Evolutionary conservation across 1,284 basidiomycete species (phyloP).

Genomic region (Cerioporus squamosus): DNA sequence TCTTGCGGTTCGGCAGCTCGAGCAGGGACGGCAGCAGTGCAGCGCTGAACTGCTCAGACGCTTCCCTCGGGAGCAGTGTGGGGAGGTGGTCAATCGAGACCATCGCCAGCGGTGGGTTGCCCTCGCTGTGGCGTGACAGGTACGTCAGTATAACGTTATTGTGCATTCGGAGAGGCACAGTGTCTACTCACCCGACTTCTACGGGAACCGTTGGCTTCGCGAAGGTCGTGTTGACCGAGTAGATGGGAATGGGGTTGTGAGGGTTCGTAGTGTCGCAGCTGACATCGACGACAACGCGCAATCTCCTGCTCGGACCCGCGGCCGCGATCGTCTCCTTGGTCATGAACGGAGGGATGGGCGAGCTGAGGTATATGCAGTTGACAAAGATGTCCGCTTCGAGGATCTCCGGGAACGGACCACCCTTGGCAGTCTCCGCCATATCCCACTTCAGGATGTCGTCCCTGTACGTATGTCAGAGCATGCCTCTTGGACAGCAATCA

Average conservation of each 20-base stretch:
- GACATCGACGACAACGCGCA: conserved; percentile 94
- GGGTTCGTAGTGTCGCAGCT: conserved; percentile 99
- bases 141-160: conserved; percentile 9
- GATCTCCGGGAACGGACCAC: conserved; percentile 96
- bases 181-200: conserved; percentile 65
- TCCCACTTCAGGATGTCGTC: conserved; percentile 99
- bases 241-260: conserved; percentile 97
- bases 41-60: conserved; percentile 93
- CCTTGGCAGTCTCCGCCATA: conserved; percentile 95
- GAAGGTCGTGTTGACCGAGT: conserved; percentile 96
- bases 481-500: neutral
- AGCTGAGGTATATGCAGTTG: conserved; percentile 98
- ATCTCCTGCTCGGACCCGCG: conserved; percentile 72
- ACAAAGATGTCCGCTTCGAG: conserved; percentile 98
- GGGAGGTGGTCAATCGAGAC: conserved; percentile 99
- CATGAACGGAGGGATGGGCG: conserved; percentile 89
- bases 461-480: conserved; percentile 44
- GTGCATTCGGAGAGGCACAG: neutral
- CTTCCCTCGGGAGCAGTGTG: conserved; percentile 93
- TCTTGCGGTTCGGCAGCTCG: conserved; percentile 71
- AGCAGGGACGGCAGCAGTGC: conserved; percentile 91
- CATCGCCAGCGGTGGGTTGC: conserved; percentile 75
- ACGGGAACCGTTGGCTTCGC: conserved; percentile 92
- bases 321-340: conserved; percentile 74
- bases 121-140: conserved; percentile 44